phyloP scores from a whole-genome alignment of 2,329 filamentous ascomycete genomes.

The Neonectria faginata region DNA sequence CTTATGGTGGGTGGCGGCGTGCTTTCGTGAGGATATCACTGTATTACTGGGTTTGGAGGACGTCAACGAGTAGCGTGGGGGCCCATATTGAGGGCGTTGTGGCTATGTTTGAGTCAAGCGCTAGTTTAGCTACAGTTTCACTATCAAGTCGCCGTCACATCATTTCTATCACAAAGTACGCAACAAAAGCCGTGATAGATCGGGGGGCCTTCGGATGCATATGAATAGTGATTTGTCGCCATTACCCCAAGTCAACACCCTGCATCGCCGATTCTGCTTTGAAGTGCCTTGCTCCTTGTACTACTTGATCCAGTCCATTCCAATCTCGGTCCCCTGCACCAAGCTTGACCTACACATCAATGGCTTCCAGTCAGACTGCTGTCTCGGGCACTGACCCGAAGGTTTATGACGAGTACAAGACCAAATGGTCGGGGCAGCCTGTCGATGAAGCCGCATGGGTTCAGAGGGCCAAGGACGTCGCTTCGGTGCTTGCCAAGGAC shows the following conservation, averaged over 20 bases:
- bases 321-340: no score
- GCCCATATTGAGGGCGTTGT: background rate
- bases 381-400: slow-evolving; percentile 49
- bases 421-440: slow-evolving; percentile 52
- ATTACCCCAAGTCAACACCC: background rate
- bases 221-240: background rate
- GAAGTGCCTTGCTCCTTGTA: background rate
- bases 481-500: slow-evolving; percentile 50
- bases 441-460: slow-evolving; percentile 47
- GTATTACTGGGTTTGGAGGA: background rate
- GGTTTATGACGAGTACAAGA: slow-evolving; percentile 52
- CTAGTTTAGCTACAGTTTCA: background rate
- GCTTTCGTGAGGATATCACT: background rate
- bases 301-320: background rate
- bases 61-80: background rate
- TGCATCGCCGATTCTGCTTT: background rate
- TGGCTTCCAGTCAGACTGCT: background rate
- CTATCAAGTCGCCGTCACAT: background rate
- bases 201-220: background rate
- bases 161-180: background rate
- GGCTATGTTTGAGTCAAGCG: background rate
- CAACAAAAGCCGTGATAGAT: background rate
- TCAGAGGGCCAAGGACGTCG: slow-evolving; percentile 55
- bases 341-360: background rate
- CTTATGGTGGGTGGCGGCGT: background rate